Base-by-base conservation (phyloP, 768 basidiomycete genomes). In the Lepiota venenata region DNA sequence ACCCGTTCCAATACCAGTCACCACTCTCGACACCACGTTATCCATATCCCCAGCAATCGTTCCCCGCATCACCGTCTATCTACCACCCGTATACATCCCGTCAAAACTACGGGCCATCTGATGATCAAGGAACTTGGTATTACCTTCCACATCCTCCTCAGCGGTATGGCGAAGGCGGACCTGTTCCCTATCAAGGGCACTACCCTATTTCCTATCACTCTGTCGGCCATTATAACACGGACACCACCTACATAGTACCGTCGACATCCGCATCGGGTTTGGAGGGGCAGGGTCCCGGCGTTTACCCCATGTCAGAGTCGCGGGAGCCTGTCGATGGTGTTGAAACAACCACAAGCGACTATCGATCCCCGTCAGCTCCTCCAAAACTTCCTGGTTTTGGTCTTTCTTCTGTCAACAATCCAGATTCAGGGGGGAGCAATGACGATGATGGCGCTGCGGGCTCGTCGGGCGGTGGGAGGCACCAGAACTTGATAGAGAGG, bases 41-140 rank as follows among this genome's bases (percentile, higher is more conserved):
- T 58, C 39, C 66, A 11, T 79, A 75, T 56, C 63, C 68, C 10
- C 60, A 71, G 0, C 72, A 69, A 7, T 63, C 69, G 0, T 74
- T 71, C 45, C 67, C 70, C 0, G 57, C 66, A 5, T 63, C 72
- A 1, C 67, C 73, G 1, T 64, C 71, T 39, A 47, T 71, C 35
- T 77, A 74, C 63, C 72, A 65, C 11, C 42, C 48, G 4, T 57
- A 52, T 41, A 62, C 61, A 35, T 59, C 71, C 9, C 79, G 69
- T 18, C 40, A 39, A n/a, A 43, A 55, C 2, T 48, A 52, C 14
- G 32, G 38, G 7, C 32, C 42, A 9, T 45, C 47, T 15, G 71
- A 72, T 4, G 62, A 66, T n/a, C 77, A 71, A 56, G 75, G 74
- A n/a, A 65, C 71, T 1, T 82, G 80, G 80, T 84, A 77, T 74